Conservation (phyloP, 176 grass and related monocot species). For the Ampelocalamus luodianensis region DNA sequence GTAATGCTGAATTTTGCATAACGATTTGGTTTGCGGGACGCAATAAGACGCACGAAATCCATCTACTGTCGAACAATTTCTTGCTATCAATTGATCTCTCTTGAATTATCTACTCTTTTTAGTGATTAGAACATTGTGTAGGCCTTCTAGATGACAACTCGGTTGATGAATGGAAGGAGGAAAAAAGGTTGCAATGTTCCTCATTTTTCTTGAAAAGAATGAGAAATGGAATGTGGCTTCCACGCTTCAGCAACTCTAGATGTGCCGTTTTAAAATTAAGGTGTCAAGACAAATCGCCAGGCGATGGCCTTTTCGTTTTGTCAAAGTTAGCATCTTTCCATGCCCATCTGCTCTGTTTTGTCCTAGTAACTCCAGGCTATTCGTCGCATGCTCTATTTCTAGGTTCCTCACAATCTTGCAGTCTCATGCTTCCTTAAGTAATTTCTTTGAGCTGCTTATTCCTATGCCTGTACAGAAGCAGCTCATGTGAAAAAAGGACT, state of each 20-base stretch:
- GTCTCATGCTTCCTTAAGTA: background rate
- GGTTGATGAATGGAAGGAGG: background rate
- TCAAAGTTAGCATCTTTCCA: background rate
- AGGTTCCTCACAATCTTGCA: background rate
- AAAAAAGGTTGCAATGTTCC: background rate
- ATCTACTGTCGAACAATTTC: background rate
- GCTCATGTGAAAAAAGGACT: constrained; percentile 24
- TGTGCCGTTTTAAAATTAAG: background rate
- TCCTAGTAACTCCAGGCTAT: background rate
- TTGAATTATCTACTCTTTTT: background rate
- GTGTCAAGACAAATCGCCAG: background rate
- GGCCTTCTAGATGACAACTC: background rate
- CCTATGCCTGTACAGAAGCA: background rate
- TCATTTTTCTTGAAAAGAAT: background rate
- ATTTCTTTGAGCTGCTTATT: background rate
- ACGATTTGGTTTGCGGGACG: too few species aligned
- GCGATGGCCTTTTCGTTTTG: background rate
- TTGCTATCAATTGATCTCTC: background rate
- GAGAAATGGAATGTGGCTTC: background rate
- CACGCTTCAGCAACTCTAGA: background rate
- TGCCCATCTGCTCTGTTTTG: background rate
- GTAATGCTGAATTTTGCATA: too few species aligned
- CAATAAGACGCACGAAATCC: background rate
- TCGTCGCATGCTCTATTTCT: background rate
- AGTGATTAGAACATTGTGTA: too few species aligned